These are phyloP conservation scores for Kwoniella europaea DNA, from an alignment of 768 basidiomycete species.

Conservation along the genomic window DNA sequence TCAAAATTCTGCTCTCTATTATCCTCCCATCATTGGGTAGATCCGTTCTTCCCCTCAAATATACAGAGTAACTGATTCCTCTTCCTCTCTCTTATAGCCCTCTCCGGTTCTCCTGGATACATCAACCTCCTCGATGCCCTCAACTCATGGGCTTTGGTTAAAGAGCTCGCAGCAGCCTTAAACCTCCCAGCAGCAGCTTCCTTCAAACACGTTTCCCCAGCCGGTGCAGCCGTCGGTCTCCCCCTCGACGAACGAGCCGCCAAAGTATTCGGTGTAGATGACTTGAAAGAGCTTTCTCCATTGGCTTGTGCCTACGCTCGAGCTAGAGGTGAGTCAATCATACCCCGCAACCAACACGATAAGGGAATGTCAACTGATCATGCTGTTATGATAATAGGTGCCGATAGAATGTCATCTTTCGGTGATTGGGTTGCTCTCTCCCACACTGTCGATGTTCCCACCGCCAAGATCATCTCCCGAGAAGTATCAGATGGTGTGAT, in stretches of 20 bases:
- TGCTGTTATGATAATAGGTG: constrained; percentile 63
- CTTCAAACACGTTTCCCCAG: constrained; percentile 99
- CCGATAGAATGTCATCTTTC: constrained; percentile 99
- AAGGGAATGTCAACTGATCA: neutral
- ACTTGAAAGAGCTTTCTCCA: constrained; percentile 83
- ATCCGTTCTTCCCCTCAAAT: constrained; percentile 65
- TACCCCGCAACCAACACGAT: no score
- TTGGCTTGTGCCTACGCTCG: constrained; percentile 93
- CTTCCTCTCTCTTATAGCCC: constrained; percentile 62
- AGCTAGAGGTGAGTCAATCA: constrained; percentile 72
- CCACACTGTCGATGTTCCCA: constrained; percentile 87
- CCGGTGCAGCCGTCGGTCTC: constrained; percentile 91
- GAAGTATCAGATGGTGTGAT: constrained; percentile 99
- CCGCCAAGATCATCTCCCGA: constrained; percentile 95
- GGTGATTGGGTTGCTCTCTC: constrained; percentile 98
- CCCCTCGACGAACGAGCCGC: constrained; percentile 78
- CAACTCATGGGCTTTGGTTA: constrained; percentile 94
- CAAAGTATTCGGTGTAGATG: constrained; percentile 94
- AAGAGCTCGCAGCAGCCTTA: constrained; percentile 86
- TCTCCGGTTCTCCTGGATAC: constrained; percentile 94
- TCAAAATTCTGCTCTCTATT: neutral
- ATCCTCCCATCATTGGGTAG: neutral
- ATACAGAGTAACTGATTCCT: neutral
- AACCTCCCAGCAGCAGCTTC: constrained; percentile 92
- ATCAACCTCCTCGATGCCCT: constrained; percentile 98